Evolutionary conservation across 2,329 filamentous ascomycete genomes (phyloP).

Genomic region (Orbilia quercus): DNA sequence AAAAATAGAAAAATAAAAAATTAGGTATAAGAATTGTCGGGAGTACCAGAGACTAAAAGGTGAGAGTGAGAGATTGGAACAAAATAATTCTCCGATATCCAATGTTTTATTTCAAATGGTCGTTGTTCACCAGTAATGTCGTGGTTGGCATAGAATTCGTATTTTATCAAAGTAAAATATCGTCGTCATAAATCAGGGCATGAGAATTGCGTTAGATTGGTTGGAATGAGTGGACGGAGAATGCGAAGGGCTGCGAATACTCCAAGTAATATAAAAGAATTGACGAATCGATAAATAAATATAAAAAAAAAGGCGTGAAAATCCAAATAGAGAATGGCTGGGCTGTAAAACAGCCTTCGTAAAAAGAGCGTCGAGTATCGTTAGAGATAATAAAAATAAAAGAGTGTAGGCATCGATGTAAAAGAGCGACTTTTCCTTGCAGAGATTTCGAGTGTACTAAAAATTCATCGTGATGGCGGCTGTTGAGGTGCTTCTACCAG

Average conservation of each 20-base stretch:
- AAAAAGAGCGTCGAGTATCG: constrained; percentile 42
- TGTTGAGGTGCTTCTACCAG: constrained; percentile 56
- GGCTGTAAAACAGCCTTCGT: constrained; percentile 28
- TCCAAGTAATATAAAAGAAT: constrained; percentile 46
- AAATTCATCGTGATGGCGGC: constrained; percentile 57
- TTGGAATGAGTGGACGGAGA: constrained; percentile 55
- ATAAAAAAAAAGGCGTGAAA: constrained; percentile 24
- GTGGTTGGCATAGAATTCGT: constrained; percentile 51
- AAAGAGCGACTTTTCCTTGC: constrained; percentile 47
- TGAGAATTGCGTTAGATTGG: constrained; percentile 57
- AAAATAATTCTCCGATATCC: constrained; percentile 25
- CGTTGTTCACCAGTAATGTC: constrained; percentile 45
- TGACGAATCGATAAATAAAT: constrained; percentile 52
- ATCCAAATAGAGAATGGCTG: constrained; percentile 47
- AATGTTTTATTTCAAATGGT: constrained; percentile 47
- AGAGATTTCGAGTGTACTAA: constrained; percentile 52
- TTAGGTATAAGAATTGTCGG: constrained; percentile 48
- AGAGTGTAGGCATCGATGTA: constrained; percentile 49
- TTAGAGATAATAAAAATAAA: constrained; percentile 34
- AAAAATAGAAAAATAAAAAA: constrained; percentile 44
- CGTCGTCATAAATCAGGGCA: constrained; percentile 54
- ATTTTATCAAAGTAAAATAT: constrained; percentile 49
- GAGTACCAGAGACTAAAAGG: constrained; percentile 31
- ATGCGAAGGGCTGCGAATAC: constrained; percentile 47
- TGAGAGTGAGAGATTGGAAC: too few relatives aligned